Conservation (phyloP, 352 stramenopile species). For the Aphanomyces cochlioides region DNA sequence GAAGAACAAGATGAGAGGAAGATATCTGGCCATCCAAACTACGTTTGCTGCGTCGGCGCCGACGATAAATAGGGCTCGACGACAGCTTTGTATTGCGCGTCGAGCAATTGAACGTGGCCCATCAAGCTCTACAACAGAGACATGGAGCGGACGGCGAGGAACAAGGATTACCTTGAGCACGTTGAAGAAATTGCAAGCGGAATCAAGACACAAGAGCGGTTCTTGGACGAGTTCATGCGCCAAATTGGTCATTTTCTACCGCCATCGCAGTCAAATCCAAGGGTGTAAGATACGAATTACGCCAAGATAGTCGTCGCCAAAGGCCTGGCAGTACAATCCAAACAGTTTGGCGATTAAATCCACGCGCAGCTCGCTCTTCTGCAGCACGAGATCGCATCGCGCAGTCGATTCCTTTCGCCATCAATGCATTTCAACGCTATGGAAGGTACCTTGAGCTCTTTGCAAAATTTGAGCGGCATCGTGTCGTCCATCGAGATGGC, state of each 20-base stretch:
- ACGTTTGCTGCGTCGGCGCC: constrained; percentile 74
- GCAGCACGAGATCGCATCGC: constrained; percentile 62
- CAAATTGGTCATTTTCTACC: constrained; percentile 54
- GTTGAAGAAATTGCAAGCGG: constrained; percentile 61
- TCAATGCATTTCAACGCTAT: not conserved
- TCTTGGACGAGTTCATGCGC: constrained; percentile 65
- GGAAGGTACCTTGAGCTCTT: constrained; percentile 38
- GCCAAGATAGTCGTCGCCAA: constrained; percentile 59
- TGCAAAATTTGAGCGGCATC: constrained; percentile 40
- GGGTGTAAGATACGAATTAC: constrained; percentile 34
- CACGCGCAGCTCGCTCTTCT: constrained; percentile 55
- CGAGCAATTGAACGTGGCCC: constrained; percentile 53
- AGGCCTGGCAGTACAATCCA: constrained; percentile 51
- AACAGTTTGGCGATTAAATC: constrained; percentile 72
- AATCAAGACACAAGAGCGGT: constrained; percentile 51
- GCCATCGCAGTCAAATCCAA: not conserved
- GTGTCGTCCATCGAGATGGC: constrained; percentile 45
- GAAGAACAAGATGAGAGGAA: not conserved
- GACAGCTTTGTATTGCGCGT: constrained; percentile 53
- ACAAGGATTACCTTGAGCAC: constrained; percentile 47
- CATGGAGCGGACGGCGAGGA: not conserved
- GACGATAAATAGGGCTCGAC: constrained; percentile 42
- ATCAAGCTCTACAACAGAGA: constrained; percentile 45
- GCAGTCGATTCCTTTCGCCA: constrained; percentile 32
- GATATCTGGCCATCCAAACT: constrained; percentile 20